Conservation (phyloP, 257 asterid genomes). For the Apocynum venetum region DNA sequence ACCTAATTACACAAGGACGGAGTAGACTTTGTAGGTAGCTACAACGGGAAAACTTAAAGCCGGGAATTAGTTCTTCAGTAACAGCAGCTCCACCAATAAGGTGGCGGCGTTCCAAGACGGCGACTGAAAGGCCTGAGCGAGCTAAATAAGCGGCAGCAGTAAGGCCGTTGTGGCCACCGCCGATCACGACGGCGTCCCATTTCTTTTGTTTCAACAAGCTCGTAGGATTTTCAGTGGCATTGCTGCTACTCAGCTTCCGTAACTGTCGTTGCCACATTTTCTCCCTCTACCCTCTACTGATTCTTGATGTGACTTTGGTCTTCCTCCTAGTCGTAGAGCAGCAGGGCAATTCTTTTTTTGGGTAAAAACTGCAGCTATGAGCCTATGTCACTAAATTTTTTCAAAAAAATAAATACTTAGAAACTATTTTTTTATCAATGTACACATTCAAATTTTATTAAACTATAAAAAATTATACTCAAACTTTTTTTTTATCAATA, state of each 20-base stretch:
- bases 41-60: slow-evolving; percentile 92
- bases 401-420: no score
- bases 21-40: slow-evolving; percentile 98
- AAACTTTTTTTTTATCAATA: no score
- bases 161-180: slow-evolving; percentile 97
- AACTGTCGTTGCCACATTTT: slow-evolving; percentile 48
- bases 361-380: no score
- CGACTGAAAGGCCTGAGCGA: slow-evolving; percentile 92
- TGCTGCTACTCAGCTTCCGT: slow-evolving; percentile 31
- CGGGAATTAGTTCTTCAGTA: slow-evolving; percentile 89
- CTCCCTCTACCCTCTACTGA: not conserved
- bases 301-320: not conserved
- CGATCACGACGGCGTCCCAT: slow-evolving; percentile 88
- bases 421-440: no score
- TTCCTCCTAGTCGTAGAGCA: no score
- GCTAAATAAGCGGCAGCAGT: slow-evolving; percentile 95
- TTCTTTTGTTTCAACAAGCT: slow-evolving; percentile 39
- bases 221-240: slow-evolving; percentile 24
- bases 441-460: no score
- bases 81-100: slow-evolving; percentile 97
- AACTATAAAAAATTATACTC: no score
- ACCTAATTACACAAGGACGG: slow-evolving; percentile 76
- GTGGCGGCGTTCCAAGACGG: slow-evolving; percentile 96
- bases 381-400: no score
- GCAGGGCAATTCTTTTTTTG: no score